phyloP scores from a whole-genome alignment of 2,329 filamentous ascomycete genomes.

The Hymenoscyphus salicellus region DNA sequence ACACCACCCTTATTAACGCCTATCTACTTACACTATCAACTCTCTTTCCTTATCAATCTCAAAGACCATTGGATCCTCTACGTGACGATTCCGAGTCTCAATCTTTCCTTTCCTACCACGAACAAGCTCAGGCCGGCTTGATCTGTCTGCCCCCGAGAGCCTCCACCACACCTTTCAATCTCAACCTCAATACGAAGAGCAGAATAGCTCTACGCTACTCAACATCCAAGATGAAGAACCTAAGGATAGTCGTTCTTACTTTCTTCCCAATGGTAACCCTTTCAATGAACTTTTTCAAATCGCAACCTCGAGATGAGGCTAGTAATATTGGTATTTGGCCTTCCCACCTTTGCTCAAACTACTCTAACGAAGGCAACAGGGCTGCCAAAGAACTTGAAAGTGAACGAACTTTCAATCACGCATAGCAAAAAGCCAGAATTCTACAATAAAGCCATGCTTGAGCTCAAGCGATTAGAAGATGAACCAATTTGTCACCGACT shows the following conservation, averaged over 20 bases:
- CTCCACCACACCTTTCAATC: not conserved
- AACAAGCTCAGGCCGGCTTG: not conserved
- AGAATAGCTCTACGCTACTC: not conserved
- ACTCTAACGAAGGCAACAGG: not conserved
- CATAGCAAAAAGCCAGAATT: slow-evolving; percentile 27
- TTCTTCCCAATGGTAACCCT: not conserved
- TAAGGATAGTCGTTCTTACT: not conserved
- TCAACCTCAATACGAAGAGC: not conserved
- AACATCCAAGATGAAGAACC: not conserved
- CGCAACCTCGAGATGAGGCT: not conserved
- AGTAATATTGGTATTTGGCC: not conserved
- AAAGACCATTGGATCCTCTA: not conserved
- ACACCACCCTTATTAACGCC: not conserved
- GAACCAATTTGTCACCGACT: slow-evolving; percentile 36
- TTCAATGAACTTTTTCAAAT: not conserved
- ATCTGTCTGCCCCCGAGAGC: not conserved
- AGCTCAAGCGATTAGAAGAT: slow-evolving; percentile 33
- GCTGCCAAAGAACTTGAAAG: not conserved
- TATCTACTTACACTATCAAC: not conserved
- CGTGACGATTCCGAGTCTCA: not conserved
- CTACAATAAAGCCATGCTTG: slow-evolving; percentile 35
- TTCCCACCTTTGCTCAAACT: not conserved
- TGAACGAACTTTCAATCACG: slow-evolving; percentile 10
- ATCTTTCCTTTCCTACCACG: not conserved
- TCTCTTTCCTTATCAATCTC: not conserved